These are phyloP conservation scores for Xenosphaeropsis pyriputrescens DNA, from an alignment of 2,329 filamentous ascomycete genomes.

Conservation along the genomic window DNA sequence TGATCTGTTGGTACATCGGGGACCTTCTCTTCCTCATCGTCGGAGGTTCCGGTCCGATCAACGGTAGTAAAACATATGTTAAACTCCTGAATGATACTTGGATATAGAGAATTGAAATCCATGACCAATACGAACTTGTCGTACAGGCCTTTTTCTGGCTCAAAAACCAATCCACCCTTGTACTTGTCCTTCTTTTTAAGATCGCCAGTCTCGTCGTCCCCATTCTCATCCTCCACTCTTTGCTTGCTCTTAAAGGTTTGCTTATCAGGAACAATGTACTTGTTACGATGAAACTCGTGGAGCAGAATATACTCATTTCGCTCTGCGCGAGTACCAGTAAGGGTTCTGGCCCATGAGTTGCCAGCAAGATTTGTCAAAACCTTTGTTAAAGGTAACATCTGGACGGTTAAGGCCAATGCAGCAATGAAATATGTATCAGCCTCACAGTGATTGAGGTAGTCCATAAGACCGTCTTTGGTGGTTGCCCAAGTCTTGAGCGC, in stretches of 20 bases:
- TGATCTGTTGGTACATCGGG: constrained; percentile 73
- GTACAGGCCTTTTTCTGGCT: constrained; percentile 93
- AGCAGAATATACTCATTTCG: constrained; percentile 98
- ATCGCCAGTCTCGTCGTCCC: constrained; percentile 55
- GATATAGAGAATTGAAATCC: constrained; percentile 99
- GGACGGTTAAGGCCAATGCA: constrained; percentile 73
- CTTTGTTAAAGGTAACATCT: constrained; percentile 88
- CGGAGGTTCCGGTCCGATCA: constrained; percentile 42
- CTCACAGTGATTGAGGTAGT: constrained; percentile 88
- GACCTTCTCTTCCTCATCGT: constrained; percentile 73
- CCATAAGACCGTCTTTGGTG: constrained; percentile 73
- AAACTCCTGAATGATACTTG: constrained; percentile 99
- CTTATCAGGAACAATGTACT: constrained; percentile 97
- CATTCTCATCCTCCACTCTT: constrained; percentile 55
- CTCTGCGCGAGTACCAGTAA: constrained; percentile 91
- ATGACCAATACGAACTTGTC: constrained; percentile 98
- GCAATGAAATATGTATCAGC: constrained; percentile 94
- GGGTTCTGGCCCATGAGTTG: constrained; percentile 93
- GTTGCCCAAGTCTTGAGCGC: constrained; percentile 78
- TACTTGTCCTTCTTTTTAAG: constrained; percentile 98
- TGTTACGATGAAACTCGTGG: constrained; percentile 91
- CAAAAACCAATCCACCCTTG: constrained; percentile 96
- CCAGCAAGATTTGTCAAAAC: constrained; percentile 92
- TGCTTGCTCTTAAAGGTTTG: constrained; percentile 63
- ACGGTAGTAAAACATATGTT: constrained; percentile 99